Percentiles rank a stretch among this genome's conserved stretches.
Evolutionary conservation across 176 grass and related monocot genomes (phyloP).

Genomic region (Microstegium vimineum): DNA sequence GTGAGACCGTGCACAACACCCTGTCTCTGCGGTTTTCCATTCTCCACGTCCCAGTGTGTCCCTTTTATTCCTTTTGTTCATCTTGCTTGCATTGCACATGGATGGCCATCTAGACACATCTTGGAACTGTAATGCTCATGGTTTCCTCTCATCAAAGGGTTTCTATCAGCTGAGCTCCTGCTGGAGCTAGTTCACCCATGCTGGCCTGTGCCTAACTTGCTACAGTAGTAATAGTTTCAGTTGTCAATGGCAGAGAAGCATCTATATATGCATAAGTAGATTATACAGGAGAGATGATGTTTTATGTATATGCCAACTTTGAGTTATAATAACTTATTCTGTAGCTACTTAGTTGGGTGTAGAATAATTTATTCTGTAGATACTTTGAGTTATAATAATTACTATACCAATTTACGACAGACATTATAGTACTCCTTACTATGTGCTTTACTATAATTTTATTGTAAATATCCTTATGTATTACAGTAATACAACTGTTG

Average conservation of each 20-base stretch:
- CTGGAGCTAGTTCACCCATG: background rate
- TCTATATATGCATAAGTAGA: no score
- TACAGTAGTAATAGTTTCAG: background rate
- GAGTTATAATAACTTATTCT: no score
- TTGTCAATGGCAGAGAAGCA: background rate
- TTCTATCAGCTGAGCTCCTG: background rate
- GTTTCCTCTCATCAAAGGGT: background rate
- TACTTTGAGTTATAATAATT: no score
- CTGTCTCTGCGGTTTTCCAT: slow-evolving; percentile 7
- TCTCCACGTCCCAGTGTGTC: background rate
- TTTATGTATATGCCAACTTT: no score
- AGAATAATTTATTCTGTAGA: no score
- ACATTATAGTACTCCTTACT: no score
- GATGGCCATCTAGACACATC: background rate
- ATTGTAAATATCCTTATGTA: no score
- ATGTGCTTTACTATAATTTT: no score
- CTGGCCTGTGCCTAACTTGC: background rate
- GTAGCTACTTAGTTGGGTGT: no score
- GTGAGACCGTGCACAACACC: background rate
- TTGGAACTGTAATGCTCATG: background rate
- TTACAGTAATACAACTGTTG: no score
- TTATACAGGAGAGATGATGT: background rate
- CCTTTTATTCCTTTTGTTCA: background rate
- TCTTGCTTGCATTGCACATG: slow-evolving; percentile 1
- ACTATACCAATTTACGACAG: no score